These are phyloP conservation scores for Penicillium turbatum DNA, from an alignment of 495 filamentous ascomycete species.

Conservation along the genomic window DNA sequence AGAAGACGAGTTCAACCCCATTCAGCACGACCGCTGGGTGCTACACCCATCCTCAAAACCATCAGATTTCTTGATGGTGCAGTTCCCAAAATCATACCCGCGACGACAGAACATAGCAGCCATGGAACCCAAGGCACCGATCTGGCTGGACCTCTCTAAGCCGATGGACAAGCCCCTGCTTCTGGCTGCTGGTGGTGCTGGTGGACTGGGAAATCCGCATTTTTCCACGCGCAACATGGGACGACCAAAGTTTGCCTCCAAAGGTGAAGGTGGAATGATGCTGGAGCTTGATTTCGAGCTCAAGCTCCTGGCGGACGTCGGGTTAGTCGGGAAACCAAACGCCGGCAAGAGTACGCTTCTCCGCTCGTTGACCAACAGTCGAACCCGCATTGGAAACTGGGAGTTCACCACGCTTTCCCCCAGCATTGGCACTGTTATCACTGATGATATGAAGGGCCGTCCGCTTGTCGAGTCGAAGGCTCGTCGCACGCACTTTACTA, in stretches of 20 bases:
- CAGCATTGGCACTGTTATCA: slow-evolving; percentile 89
- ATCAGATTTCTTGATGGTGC: slow-evolving; percentile 57
- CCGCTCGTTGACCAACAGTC: slow-evolving; percentile 76
- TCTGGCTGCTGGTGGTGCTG: slow-evolving; percentile 84
- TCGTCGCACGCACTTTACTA: slow-evolving; percentile 72
- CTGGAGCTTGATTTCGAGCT: slow-evolving; percentile 84
- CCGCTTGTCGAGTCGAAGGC: slow-evolving; percentile 43
- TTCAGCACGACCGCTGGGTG: slow-evolving; percentile 69
- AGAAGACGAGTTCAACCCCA: slow-evolving; percentile 28
- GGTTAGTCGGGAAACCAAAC: slow-evolving; percentile 90
- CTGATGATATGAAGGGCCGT: slow-evolving; percentile 76
- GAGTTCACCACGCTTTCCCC: slow-evolving; percentile 94
- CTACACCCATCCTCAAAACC: slow-evolving; percentile 73
- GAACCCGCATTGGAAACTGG: slow-evolving; percentile 88
- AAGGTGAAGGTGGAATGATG: slow-evolving; percentile 72
- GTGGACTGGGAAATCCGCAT: slow-evolving; percentile 90
- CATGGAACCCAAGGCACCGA: slow-evolving; percentile 62
- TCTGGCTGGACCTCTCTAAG: slow-evolving; percentile 75
- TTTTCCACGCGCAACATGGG: slow-evolving; percentile 67
- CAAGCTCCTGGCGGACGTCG: slow-evolving; percentile 91
- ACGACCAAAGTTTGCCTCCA: slow-evolving; percentile 81
- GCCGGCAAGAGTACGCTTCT: slow-evolving; percentile 94
- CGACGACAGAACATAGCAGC: slow-evolving; percentile 54
- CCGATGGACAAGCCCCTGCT: slow-evolving; percentile 80
- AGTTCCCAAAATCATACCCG: slow-evolving; percentile 56